Percentiles rank a stretch among this genome's conserved stretches.
Conservation (phyloP, 805 yeast genomes). For the Priceomyces carsonii region DNA sequence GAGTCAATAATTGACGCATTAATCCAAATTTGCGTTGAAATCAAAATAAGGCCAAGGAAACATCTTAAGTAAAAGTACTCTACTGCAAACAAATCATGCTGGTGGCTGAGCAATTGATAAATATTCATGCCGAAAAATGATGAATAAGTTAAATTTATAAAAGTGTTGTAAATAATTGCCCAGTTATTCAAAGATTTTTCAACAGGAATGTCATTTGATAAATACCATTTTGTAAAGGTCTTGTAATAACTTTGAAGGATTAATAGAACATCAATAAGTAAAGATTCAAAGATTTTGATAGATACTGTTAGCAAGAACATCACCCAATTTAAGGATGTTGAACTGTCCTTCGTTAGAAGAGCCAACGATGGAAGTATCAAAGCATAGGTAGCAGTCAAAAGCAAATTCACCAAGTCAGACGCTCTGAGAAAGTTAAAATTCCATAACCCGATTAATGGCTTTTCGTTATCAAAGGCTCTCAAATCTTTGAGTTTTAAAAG, state of each 20-base stretch:
- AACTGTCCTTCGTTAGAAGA: slow-evolving; percentile 21
- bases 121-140: slow-evolving; percentile 48
- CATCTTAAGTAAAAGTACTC: slow-evolving; percentile 51
- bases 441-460: slow-evolving; percentile 58
- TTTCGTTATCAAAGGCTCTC: slow-evolving; percentile 39
- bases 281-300: slow-evolving; percentile 52
- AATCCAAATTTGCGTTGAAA: slow-evolving; percentile 67
- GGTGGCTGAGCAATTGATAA: slow-evolving; percentile 20
- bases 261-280: slow-evolving; percentile 52
- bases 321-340: slow-evolving; percentile 17
- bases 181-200: slow-evolving; percentile 70
- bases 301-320: slow-evolving; percentile 42
- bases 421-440: slow-evolving; percentile 66
- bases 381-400: slow-evolving; percentile 42
- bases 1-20: slow-evolving; percentile 66
- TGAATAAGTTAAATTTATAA: slow-evolving; percentile 54
- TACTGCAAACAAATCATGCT: slow-evolving; percentile 18
- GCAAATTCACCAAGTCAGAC: slow-evolving; percentile 56
- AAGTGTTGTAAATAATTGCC: slow-evolving; percentile 61
- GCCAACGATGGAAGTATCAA: slow-evolving; percentile 43
- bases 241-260: slow-evolving; percentile 59
- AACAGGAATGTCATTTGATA: slow-evolving; percentile 64
- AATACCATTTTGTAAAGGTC: slow-evolving; percentile 62
- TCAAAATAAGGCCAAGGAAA: slow-evolving; percentile 59
- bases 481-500: slow-evolving; percentile 50